Base-by-base conservation (phyloP, 2,329 filamentous ascomycete genomes). In the Fusarium acutatum region DNA sequence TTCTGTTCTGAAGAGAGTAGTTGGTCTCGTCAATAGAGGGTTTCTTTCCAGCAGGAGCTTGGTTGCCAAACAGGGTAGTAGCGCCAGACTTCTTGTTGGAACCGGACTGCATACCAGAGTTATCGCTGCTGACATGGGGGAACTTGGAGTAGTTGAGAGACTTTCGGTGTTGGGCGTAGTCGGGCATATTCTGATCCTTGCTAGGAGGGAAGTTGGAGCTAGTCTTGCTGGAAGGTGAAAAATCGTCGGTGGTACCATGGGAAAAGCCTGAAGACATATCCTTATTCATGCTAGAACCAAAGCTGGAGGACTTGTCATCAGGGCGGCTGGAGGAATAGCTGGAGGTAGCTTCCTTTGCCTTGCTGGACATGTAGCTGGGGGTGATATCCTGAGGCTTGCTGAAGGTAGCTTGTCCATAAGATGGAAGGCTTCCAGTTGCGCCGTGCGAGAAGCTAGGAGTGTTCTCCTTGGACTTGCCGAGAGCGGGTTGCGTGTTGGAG, bases 1-100 rank as follows among this genome's bases (percentile, higher is more conserved):
- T 53, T 30, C 14, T 58, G n/a, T 69, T 40, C n/a, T 69, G 67
- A 12, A 69, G 53, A 12, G 60, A 59, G 22, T 69, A 69, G 46
- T 69, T 46, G 14, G 52, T 64, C 12, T 69, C 66, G 4, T 70
- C 50, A 2, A 64, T 30, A 4, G 67, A 69, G 10, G 65, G 44
- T 4, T 37, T 54, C 40, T 65, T 65, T 17, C 65, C 46, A 22
- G 22, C 1, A 0, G 40, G 35, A 8, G 38, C 30, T 2, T 69
- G 58, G 30, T 43, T 56, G 6, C 15, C 50, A 22, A 54, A 54
- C 2, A 28, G 20, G 0, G 34, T 28, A 13, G 10, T 53, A 6
- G 50, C 17, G 9, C 60, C 32, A 12, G 37, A 14, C 6, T 13
- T 13, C 7, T 26, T 20, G 30, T 7, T 10, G 4, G 26, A 18